phyloP scores from a whole-genome alignment of 2,329 filamentous ascomycete species.

The Fusarium annulatum region DNA sequence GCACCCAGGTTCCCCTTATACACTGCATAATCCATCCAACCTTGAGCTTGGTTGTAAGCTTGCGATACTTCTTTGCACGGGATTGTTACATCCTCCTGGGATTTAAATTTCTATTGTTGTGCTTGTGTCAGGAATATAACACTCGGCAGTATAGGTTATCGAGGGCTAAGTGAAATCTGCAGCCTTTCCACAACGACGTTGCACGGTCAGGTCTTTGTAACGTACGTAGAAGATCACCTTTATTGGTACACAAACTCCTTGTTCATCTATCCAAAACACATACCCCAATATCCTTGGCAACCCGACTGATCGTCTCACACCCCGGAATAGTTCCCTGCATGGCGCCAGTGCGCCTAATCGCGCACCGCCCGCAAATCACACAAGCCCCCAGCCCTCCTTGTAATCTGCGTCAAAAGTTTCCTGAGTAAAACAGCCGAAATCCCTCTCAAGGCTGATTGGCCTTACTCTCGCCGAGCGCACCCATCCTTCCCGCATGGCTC shows the following conservation, averaged over 20 bases:
- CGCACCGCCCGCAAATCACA: conserved; percentile 42
- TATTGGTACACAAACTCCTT: background rate
- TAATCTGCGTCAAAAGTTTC: conserved; percentile 20
- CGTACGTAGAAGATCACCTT: background rate
- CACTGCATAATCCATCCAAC: conserved; percentile 4
- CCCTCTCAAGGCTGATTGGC: conserved; percentile 17
- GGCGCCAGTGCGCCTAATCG: conserved; percentile 44
- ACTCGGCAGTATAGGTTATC: background rate
- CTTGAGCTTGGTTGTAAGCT: conserved; percentile 10
- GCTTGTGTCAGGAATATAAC: background rate
- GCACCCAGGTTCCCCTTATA: conserved; percentile 1
- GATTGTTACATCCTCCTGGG: conserved; percentile 16
- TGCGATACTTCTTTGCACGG: background rate
- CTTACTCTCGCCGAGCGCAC: conserved; percentile 13
- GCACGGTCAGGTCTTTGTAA: background rate
- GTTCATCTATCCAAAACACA: conserved; percentile 5
- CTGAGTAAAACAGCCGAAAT: conserved; percentile 23
- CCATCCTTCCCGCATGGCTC: conserved; percentile 20
- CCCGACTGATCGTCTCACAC: conserved; percentile 28
- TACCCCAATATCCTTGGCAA: conserved; percentile 5
- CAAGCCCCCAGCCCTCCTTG: conserved; percentile 26
- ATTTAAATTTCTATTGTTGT: background rate
- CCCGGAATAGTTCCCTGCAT: conserved; percentile 28
- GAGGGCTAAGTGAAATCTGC: background rate
- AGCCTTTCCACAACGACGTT: background rate